Evolutionary conservation across 2,329 filamentous ascomycete genomes (phyloP).

Genomic region (Aphanoascus verrucosus): DNA sequence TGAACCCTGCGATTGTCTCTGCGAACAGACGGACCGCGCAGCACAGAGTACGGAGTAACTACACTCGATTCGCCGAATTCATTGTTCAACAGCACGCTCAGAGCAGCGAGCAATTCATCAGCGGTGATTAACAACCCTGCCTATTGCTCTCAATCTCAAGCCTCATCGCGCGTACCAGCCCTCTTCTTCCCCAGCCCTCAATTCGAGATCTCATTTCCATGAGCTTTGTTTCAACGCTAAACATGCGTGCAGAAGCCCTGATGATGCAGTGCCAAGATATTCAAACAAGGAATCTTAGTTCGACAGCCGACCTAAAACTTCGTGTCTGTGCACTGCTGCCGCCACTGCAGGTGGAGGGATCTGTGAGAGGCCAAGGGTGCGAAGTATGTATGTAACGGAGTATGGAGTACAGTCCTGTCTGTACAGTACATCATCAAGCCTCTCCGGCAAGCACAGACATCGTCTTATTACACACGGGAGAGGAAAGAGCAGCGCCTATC

Average conservation of each 20-base stretch:
- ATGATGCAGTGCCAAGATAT: slow-evolving; percentile 5
- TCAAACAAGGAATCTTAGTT: not conserved
- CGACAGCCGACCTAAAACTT: not conserved
- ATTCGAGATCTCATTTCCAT: too few relatives aligned
- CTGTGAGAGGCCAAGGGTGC: not conserved
- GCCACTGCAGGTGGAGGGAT: too few relatives aligned
- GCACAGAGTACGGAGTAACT: too few relatives aligned
- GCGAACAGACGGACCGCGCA: not conserved
- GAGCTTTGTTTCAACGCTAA: too few relatives aligned
- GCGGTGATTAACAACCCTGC: too few relatives aligned
- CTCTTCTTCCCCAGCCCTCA: too few relatives aligned
- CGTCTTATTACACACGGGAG: not conserved
- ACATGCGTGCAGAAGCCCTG: too few relatives aligned
- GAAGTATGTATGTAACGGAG: too few relatives aligned
- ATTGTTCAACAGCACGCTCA: not conserved
- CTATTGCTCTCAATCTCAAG: too few relatives aligned
- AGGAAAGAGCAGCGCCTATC: too few relatives aligned
- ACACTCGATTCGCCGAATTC: not conserved
- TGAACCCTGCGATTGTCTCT: not conserved
- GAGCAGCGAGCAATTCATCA: not conserved
- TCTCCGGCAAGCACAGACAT: not conserved
- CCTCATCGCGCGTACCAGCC: too few relatives aligned
- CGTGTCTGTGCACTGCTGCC: not conserved
- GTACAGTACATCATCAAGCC: not conserved
- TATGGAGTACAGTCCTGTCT: not conserved